These are phyloP conservation scores for Tricholoma sp. DNA, from an alignment of 768 basidiomycete genomes.

Conservation along the genomic window DNA sequence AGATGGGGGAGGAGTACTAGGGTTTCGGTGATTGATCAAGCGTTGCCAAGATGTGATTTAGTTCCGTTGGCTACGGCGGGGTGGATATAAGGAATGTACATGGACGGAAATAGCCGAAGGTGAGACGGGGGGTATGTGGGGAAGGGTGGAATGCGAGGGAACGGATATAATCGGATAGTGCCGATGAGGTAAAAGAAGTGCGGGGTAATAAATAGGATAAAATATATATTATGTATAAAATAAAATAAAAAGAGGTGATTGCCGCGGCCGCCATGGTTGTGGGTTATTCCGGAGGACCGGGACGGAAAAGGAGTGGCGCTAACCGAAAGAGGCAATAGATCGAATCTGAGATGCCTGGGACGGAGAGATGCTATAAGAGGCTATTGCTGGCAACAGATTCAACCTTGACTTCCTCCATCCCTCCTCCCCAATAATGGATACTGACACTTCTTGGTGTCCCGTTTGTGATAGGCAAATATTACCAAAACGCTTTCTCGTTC, in stretches of 20 bases:
- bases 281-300: slow-evolving; percentile 10
- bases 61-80: too few relatives aligned
- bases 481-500: slow-evolving; percentile 66
- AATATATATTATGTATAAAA: background rate
- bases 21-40: too few relatives aligned
- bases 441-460: slow-evolving; percentile 79
- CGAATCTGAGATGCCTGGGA: slow-evolving; percentile 14
- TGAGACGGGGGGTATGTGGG: too few relatives aligned
- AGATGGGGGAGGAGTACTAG: too few relatives aligned
- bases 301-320: slow-evolving; percentile 6
- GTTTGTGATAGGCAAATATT: slow-evolving; percentile 72
- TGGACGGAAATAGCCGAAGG: too few relatives aligned
- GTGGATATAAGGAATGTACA: too few relatives aligned
- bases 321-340: slow-evolving; percentile 13
- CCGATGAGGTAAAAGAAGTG: background rate
- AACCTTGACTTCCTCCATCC: background rate
- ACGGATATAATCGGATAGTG: background rate
- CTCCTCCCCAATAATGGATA: slow-evolving; percentile 30
- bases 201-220: background rate
- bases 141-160: too few relatives aligned
- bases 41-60: too few relatives aligned
- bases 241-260: background rate
- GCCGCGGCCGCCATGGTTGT: slow-evolving; percentile 16
- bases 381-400: background rate
- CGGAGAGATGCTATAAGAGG: slow-evolving; percentile 12